A percentile compares a stretch with the other conserved stretches of the same genome.
These are phyloP conservation scores for Mucor piriformis DNA, from an alignment of 371 early-diverging fungal species.

Conservation along the genomic window DNA sequence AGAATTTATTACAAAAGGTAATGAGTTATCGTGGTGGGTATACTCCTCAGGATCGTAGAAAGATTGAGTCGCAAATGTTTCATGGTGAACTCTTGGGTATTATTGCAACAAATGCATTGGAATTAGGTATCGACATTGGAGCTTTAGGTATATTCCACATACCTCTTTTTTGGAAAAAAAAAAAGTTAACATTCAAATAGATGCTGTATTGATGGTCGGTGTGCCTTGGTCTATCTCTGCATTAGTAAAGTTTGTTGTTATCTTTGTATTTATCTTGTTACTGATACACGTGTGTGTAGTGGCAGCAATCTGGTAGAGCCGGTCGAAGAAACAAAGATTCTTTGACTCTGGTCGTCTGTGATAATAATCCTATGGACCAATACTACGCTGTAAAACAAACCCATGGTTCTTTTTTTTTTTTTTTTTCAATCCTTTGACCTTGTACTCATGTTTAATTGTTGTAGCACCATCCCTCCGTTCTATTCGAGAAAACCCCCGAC, in stretches of 20 bases:
- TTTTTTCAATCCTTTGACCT: neutral
- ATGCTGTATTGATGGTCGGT: slow-evolving; percentile 64
- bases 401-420: neutral
- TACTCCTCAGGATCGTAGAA: slow-evolving; percentile 53
- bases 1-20: slow-evolving; percentile 33
- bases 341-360: slow-evolving; percentile 56
- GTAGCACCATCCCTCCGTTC: slow-evolving; percentile 44
- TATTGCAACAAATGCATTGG: slow-evolving; percentile 72
- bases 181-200: slow-evolving; percentile 15
- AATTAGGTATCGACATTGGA: slow-evolving; percentile 76
- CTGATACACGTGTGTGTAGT: slow-evolving; percentile 22
- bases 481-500: slow-evolving; percentile 50
- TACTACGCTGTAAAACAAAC: slow-evolving; percentile 39
- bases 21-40: slow-evolving; percentile 71
- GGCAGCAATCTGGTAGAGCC: slow-evolving; percentile 73
- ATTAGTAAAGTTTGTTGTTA: too few species aligned
- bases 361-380: slow-evolving; percentile 61
- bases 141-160: slow-evolving; percentile 38
- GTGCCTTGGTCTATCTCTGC: slow-evolving; percentile 58
- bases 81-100: slow-evolving; percentile 54
- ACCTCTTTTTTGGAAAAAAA: neutral
- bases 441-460: neutral
- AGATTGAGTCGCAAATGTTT: slow-evolving; percentile 63
- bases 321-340: slow-evolving; percentile 68
- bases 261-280: neutral